Conservation (phyloP, 441 rosid genomes). For the Adansonia gregorii region DNA sequence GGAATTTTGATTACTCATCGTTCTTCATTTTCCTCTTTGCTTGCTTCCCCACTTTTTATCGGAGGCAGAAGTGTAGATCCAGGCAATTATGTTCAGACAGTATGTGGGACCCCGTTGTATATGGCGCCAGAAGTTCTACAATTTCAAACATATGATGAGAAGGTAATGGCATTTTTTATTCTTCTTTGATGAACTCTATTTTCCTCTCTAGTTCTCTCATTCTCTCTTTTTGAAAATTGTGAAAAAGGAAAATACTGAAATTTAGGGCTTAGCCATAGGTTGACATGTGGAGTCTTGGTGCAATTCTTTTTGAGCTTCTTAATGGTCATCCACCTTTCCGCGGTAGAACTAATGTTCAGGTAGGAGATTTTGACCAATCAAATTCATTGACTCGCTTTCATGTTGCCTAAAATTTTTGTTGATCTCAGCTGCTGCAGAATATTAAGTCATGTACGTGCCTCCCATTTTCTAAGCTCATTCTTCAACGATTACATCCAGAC, state of each 20-base stretch:
- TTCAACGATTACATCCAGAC: conserved; percentile 53
- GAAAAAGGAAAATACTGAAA: conserved; percentile 20
- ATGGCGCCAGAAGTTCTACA: conserved; percentile 83
- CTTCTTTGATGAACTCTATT: background rate
- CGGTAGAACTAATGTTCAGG: conserved; percentile 66
- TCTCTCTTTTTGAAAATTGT: background rate
- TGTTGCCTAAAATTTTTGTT: conserved; percentile 16
- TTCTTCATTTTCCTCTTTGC: background rate
- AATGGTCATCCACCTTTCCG: conserved; percentile 63
- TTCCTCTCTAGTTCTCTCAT: background rate
- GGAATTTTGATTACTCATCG: background rate
- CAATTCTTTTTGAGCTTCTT: conserved; percentile 71
- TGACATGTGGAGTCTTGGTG: conserved; percentile 77
- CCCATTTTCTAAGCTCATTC: conserved; percentile 57
- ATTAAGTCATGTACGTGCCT: conserved; percentile 51
- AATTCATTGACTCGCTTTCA: background rate
- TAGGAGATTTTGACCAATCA: conserved; percentile 27
- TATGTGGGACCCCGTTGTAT: conserved; percentile 69
- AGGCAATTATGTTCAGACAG: conserved; percentile 50
- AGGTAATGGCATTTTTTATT: conserved; percentile 38
- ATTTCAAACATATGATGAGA: conserved; percentile 62
- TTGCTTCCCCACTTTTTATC: background rate
- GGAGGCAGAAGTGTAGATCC: conserved; percentile 45
- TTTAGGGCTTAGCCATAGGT: conserved; percentile 39
- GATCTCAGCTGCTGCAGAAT: conserved; percentile 55